Evolutionary conservation across 768 basidiomycete genomes (phyloP).

Genomic region (Podaxis carcinomalis): DNA sequence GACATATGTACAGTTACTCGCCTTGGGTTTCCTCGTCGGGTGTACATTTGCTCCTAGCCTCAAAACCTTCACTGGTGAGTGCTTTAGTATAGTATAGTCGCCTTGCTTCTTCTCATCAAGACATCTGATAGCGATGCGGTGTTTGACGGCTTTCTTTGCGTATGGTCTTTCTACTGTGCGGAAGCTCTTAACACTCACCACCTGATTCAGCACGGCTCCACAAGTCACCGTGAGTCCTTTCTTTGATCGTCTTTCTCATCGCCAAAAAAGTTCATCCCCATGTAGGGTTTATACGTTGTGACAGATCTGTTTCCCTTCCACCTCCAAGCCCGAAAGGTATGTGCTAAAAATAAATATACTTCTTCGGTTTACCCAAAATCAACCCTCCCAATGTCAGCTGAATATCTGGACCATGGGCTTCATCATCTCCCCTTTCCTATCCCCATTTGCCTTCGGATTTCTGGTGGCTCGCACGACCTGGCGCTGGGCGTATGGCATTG

Average conservation of each 20-base stretch:
- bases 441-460: slow-evolving; percentile 67
- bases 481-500: slow-evolving; percentile 69
- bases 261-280: neutral
- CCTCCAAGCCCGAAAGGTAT: slow-evolving; percentile 60
- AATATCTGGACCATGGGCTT: slow-evolving; percentile 60
- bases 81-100: neutral
- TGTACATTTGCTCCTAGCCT: slow-evolving; percentile 53
- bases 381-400: slow-evolving; percentile 26
- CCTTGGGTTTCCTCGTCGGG: slow-evolving; percentile 44
- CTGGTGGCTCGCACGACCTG: slow-evolving; percentile 55
- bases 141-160: slow-evolving; percentile 55
- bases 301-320: slow-evolving; percentile 70
- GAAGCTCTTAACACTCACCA: neutral
- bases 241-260: neutral
- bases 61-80: slow-evolving; percentile 49
- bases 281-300: slow-evolving; percentile 54
- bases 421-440: slow-evolving; percentile 59
- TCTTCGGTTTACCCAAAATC: neutral
- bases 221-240: slow-evolving; percentile 3
- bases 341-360: slow-evolving; percentile 4
- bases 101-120: neutral
- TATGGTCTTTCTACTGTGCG: slow-evolving; percentile 17
- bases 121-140: slow-evolving; percentile 43
- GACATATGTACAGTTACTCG: slow-evolving; percentile 36
- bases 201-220: slow-evolving; percentile 1